Conservation (phyloP, 257 asterid genomes). For the Nicotiana tomentosiformis region DNA sequence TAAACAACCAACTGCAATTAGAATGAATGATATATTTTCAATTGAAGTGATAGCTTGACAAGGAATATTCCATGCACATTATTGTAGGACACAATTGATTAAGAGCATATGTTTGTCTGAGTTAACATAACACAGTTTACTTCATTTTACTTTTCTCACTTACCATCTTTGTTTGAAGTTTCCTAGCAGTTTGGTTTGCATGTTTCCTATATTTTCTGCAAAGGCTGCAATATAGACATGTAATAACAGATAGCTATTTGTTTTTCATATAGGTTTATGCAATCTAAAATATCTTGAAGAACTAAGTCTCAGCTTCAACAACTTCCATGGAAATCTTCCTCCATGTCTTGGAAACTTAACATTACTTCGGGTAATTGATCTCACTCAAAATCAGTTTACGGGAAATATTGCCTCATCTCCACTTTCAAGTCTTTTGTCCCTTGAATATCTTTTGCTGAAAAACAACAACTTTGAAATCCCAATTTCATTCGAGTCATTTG, state of each 20-base stretch:
- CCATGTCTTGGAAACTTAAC: constrained; percentile 7
- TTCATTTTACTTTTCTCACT: neutral
- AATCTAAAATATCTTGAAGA: neutral
- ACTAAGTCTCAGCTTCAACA: neutral
- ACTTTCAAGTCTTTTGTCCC: neutral
- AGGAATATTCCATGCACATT: neutral
- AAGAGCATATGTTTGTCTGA: neutral
- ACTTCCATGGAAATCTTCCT: neutral
- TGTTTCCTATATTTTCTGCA: neutral
- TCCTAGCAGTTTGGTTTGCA: neutral
- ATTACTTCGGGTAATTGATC: neutral
- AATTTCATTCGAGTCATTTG: neutral
- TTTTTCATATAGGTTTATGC: neutral
- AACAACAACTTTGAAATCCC: neutral
- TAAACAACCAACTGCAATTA: too few relatives aligned
- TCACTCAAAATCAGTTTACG: neutral
- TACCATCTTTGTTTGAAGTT: neutral
- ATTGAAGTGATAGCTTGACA: too few relatives aligned
- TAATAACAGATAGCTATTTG: neutral
- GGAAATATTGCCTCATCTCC: constrained; percentile 11
- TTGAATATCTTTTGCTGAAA: neutral
- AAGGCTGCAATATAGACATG: neutral
- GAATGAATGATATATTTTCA: too few relatives aligned
- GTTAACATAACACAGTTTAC: neutral
- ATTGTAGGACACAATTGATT: neutral